Conservation (phyloP, 1,139 yeast species). For the Scheffersomyces stambukii region DNA sequence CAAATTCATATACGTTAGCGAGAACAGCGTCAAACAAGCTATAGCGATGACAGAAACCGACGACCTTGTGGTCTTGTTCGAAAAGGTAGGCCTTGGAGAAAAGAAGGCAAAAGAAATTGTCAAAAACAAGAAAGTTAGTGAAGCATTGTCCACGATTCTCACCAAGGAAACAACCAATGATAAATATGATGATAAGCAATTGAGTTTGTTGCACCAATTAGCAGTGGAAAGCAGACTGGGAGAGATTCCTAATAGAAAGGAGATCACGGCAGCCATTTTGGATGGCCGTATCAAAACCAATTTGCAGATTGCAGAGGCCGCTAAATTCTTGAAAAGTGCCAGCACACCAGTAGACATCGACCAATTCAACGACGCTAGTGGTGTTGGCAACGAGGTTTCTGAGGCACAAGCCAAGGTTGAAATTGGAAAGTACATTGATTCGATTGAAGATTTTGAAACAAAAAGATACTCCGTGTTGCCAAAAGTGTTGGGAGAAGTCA, state of each 20-base stretch:
- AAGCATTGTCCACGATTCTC: slow-evolving; percentile 59
- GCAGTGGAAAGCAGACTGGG: slow-evolving; percentile 62
- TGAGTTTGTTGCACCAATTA: slow-evolving; percentile 68
- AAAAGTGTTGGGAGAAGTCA: slow-evolving; percentile 68
- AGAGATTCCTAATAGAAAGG: slow-evolving; percentile 39
- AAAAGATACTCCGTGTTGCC: slow-evolving; percentile 80
- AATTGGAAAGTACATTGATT: slow-evolving; percentile 57
- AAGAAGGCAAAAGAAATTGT: slow-evolving; percentile 68
- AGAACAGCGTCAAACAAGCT: no score
- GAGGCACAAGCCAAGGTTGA: slow-evolving; percentile 58
- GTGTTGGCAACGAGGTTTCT: slow-evolving; percentile 76
- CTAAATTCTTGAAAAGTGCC: slow-evolving; percentile 59
- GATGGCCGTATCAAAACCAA: slow-evolving; percentile 62
- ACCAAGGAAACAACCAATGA: slow-evolving; percentile 22
- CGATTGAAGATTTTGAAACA: slow-evolving; percentile 55
- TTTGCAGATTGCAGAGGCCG: slow-evolving; percentile 80
- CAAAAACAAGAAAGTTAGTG: slow-evolving; percentile 81
- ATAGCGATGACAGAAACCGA: no score
- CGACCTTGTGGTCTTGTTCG: slow-evolving; percentile 43
- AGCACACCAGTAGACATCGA: slow-evolving; percentile 35
- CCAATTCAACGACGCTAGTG: slow-evolving; percentile 56
- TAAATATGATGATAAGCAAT: slow-evolving; percentile 41
- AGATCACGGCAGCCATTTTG: slow-evolving; percentile 57
- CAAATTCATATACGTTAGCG: no score
- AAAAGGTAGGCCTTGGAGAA: slow-evolving; percentile 65